These are phyloP conservation scores for Malassezia restricta DNA, from an alignment of 1,284 basidiomycete genomes.

Conservation along the genomic window DNA sequence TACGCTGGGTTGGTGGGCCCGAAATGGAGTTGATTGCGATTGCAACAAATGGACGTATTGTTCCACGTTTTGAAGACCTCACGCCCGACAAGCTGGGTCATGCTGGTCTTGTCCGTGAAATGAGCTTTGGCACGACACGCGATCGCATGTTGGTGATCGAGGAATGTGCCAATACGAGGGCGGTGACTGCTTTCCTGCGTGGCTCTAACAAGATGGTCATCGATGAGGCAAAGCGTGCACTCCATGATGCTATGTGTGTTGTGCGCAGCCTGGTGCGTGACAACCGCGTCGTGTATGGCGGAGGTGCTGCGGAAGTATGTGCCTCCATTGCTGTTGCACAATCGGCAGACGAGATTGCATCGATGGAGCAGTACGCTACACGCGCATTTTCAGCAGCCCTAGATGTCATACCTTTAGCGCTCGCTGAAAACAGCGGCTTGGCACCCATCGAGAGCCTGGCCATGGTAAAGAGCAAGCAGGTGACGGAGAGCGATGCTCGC, in stretches of 20 bases:
- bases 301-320: constrained; percentile 92
- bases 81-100: constrained; percentile 78
- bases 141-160: constrained; percentile 99
- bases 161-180: constrained; percentile 89
- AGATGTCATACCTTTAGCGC: constrained; percentile 80
- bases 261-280: constrained; percentile 90
- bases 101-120: constrained; percentile 82
- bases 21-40: constrained; percentile 99
- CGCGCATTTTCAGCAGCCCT: constrained; percentile 88
- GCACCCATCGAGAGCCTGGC: constrained; percentile 92
- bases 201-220: constrained; percentile 97
- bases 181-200: constrained; percentile 91
- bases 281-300: constrained; percentile 93
- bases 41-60: constrained; percentile 93
- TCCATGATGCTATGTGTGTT: constrained; percentile 94
- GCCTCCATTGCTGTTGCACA: constrained; percentile 83
- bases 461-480: constrained; percentile 83
- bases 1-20: constrained; percentile 96
- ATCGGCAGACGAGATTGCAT: constrained; percentile 85
- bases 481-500: constrained; percentile 69
- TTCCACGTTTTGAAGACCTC: constrained; percentile 92
- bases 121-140: constrained; percentile 89
- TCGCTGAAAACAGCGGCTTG: constrained; percentile 93
- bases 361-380: constrained; percentile 99
- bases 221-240: constrained; percentile 90